A percentile compares a stretch with the other conserved stretches of the same genome.
These are phyloP conservation scores for Glarea lozoyensis DNA, from an alignment of 495 filamentous ascomycete genomes.

Conservation along the genomic window DNA sequence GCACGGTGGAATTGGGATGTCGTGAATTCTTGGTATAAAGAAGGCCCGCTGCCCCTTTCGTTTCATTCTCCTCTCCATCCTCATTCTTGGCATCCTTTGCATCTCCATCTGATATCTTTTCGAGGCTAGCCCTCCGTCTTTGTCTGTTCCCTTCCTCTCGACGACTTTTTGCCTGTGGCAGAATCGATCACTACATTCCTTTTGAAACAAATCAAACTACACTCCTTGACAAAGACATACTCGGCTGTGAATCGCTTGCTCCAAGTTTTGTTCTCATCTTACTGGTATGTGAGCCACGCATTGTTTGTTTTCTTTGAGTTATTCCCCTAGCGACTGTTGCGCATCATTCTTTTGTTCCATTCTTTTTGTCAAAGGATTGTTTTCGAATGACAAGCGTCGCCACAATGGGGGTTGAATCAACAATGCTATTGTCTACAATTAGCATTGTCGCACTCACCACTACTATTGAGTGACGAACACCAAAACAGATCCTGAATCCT, in stretches of 20 bases:
- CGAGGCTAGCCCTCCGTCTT: conserved; percentile 16
- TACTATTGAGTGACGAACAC: too few relatives aligned
- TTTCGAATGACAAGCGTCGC: too few relatives aligned
- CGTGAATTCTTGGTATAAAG: too few relatives aligned
- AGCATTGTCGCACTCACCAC: too few relatives aligned
- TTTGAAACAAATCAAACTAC: background rate
- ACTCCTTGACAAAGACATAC: background rate
- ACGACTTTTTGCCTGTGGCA: conserved; percentile 14
- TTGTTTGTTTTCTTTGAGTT: background rate
- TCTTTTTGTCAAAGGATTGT: too few relatives aligned
- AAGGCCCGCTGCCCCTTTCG: conserved; percentile 5
- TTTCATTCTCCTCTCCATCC: conserved; percentile 5
- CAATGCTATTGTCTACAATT: too few relatives aligned
- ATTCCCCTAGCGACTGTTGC: background rate
- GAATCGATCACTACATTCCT: conserved; percentile 9
- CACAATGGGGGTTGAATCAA: too few relatives aligned
- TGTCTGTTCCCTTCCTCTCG: background rate
- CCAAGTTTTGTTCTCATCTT: background rate
- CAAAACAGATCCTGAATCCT: too few relatives aligned
- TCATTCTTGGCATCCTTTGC: conserved; percentile 3
- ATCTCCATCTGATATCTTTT: background rate
- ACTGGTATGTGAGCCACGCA: background rate
- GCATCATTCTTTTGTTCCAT: too few relatives aligned
- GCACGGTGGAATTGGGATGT: too few relatives aligned
- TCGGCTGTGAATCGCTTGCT: background rate